These are phyloP conservation scores for Epichloe gansuensis DNA, from an alignment of 2,329 filamentous ascomycete genomes.

Conservation along the genomic window DNA sequence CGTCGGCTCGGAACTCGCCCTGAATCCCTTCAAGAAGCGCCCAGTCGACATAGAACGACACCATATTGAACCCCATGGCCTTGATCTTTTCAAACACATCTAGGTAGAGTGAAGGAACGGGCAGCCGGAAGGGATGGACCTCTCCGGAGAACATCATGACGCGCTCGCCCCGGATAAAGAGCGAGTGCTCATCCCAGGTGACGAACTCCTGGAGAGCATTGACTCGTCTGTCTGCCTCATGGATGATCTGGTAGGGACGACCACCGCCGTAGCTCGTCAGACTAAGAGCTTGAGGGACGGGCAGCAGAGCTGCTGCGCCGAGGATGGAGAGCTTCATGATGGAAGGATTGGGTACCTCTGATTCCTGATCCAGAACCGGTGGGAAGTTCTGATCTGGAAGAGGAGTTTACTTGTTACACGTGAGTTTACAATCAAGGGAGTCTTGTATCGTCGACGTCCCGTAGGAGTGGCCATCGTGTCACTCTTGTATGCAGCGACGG, in stretches of 20 bases:
- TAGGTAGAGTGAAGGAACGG: constrained; percentile 38
- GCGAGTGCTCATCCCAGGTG: constrained; percentile 60
- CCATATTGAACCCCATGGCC: constrained; percentile 64
- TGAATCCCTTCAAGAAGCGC: constrained; percentile 61
- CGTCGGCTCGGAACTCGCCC: constrained; percentile 56
- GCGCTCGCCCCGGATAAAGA: constrained; percentile 57
- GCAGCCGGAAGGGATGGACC: constrained; percentile 51
- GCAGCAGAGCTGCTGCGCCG: neutral
- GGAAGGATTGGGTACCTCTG: neutral
- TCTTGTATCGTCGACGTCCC: neutral
- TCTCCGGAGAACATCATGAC: constrained; percentile 62
- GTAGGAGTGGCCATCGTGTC: neutral
- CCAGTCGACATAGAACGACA: constrained; percentile 74
- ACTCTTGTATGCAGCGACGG: neutral
- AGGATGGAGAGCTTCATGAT: constrained; percentile 13
- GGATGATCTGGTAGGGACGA: constrained; percentile 12
- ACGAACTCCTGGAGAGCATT: constrained; percentile 27
- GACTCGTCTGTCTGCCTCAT: constrained; percentile 11
- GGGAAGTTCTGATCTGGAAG: neutral
- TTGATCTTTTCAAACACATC: constrained; percentile 77
- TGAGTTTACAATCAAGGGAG: neutral
- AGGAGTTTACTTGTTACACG: neutral
- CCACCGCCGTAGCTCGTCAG: constrained; percentile 6
- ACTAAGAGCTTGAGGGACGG: constrained; percentile 4
- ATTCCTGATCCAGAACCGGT: neutral